Evolutionary conservation across 106 monocot species (phyloP).

Genomic region (Ottelia alismoides): DNA sequence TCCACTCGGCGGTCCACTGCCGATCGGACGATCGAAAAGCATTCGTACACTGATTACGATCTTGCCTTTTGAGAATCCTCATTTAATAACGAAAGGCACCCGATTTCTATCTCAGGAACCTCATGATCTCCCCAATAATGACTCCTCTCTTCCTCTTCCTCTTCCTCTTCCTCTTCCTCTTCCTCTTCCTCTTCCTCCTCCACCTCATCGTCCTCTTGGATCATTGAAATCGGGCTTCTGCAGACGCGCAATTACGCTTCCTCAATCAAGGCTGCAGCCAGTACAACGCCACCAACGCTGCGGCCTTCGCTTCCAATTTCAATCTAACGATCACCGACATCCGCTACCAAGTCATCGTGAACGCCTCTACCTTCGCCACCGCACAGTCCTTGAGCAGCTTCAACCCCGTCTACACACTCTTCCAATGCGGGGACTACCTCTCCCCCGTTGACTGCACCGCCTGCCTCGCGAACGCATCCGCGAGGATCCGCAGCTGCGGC

Average conservation of each 20-base stretch:
- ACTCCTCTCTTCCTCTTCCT: no score
- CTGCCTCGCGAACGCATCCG: constrained; percentile 27
- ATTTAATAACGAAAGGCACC: no score
- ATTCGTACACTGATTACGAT: no score
- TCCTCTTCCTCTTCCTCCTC: neutral
- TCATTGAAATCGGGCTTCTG: no score
- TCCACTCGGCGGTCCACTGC: no score
- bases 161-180: no score
- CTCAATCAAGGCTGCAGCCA: constrained; percentile 46
- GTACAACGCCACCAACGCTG: constrained; percentile 34
- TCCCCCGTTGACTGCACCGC: constrained; percentile 23
- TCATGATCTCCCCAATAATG: no score
- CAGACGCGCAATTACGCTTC: constrained; percentile 26
- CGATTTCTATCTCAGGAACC: no score
- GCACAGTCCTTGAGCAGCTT: constrained; percentile 9
- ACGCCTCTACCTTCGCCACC: constrained; percentile 27
- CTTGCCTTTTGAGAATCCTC: no score
- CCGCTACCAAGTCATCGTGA: constrained; percentile 16
- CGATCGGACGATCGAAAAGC: no score
- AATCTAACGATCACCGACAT: no score
- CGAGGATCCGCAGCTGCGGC: constrained; percentile 21
- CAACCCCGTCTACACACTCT: constrained; percentile 27
- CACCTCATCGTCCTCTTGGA: no score
- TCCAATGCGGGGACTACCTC: constrained; percentile 42
- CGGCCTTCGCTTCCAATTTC: constrained; percentile 15